A percentile compares a stretch with the other conserved stretches of the same genome.
phyloP scores from a whole-genome alignment of 257 asterid genomes.

The Solanum lycopersicoides region DNA sequence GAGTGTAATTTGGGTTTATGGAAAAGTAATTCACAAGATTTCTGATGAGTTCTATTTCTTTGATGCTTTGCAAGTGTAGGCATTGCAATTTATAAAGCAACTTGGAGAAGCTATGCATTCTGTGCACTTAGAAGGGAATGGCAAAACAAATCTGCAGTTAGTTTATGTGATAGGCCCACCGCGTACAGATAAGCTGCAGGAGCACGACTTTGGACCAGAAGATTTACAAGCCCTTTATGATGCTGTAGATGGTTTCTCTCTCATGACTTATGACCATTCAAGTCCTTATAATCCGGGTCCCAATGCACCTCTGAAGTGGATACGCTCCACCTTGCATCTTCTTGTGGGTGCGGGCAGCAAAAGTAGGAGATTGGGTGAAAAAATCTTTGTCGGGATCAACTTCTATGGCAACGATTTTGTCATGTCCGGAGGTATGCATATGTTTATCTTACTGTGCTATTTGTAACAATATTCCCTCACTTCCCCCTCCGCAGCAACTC shows the following conservation, averaged over 20 bases:
- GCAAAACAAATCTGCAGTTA: constrained; percentile 36
- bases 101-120: constrained; percentile 89
- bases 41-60: constrained; percentile 6
- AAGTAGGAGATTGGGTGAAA: constrained; percentile 31
- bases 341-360: constrained; percentile 33
- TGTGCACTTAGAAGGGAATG: constrained; percentile 23
- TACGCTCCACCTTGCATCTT: constrained; percentile 48
- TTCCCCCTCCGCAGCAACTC: not conserved
- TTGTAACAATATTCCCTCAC: not conserved
- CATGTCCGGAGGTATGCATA: constrained; percentile 62
- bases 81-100: constrained; percentile 59
- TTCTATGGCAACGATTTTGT: constrained; percentile 87
- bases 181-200: constrained; percentile 50
- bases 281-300: constrained; percentile 96
- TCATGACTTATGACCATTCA: constrained; percentile 95
- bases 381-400: constrained; percentile 66
- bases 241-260: constrained; percentile 82
- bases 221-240: constrained; percentile 54
- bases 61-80: constrained; percentile 32
- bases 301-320: constrained; percentile 91
- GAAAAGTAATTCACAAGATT: not conserved
- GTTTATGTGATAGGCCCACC: constrained; percentile 92
- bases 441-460: not conserved
- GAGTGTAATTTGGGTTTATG: not conserved
- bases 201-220: constrained; percentile 71